phyloP scores from a whole-genome alignment of 148 eudicot species.

The Dysphania ambrosioides region DNA sequence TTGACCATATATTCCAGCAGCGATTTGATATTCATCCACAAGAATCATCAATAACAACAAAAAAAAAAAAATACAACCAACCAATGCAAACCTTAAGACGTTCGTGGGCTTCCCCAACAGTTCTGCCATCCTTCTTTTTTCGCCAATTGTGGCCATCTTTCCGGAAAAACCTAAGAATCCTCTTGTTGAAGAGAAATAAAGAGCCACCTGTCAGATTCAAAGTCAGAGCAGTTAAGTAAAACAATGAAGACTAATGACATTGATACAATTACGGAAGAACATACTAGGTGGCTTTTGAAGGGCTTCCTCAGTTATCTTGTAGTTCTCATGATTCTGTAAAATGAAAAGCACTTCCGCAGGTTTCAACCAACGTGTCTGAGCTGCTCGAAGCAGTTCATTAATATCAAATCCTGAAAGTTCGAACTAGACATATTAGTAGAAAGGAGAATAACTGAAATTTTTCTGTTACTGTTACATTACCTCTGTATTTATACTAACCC shows the following conservation, averaged over 20 bases:
- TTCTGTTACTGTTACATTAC: too few species aligned
- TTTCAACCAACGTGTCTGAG: conserved; percentile 78
- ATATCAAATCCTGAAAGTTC: conserved; percentile 56
- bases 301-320: conserved; percentile 55
- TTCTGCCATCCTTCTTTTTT: conserved; percentile 78
- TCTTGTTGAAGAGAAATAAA: conserved; percentile 82
- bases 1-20: neutral
- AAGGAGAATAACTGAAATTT: too few species aligned
- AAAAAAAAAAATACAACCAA: conserved; percentile 5
- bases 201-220: conserved; percentile 63
- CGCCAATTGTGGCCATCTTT: conserved; percentile 93
- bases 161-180: conserved; percentile 79
- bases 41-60: conserved; percentile 6
- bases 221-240: conserved; percentile 10
- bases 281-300: conserved; percentile 74
- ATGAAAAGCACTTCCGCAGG: conserved; percentile 79
- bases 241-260: neutral
- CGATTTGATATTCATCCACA: neutral
- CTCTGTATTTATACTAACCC: too few species aligned
- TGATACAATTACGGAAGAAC: conserved; percentile 10
- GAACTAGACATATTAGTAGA: neutral
- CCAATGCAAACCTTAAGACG: conserved; percentile 72
- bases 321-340: conserved; percentile 57
- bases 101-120: conserved; percentile 93
- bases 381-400: conserved; percentile 59